Base-by-base conservation (phyloP, 2,329 filamentous ascomycete species). In the Golovinomyces cichoracearum region DNA sequence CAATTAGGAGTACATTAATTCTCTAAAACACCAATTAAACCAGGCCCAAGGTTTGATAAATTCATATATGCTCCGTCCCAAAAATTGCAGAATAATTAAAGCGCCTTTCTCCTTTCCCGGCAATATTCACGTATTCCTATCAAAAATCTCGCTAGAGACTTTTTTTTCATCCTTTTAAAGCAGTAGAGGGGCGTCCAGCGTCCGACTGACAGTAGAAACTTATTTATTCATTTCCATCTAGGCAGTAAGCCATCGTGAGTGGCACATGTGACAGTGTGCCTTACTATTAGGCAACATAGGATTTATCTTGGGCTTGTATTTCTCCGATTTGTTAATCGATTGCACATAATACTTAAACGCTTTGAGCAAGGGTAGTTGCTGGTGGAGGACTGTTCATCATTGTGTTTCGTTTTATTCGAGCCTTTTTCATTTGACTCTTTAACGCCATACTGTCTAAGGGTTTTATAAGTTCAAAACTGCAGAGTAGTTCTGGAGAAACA, bases 361-460 rank as follows among this genome's bases (percentile, higher is more conserved):
- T 59, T 37, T 58, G 57, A 46, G 56, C 56, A 10, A 53, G 50
- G 22, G 51, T 51, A 22, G 55, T 55, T 31, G 52, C 50, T 15
- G 58, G 57, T 21, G 88, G 88, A 50, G 88, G 88, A 68, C 85
- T 93, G 70, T 93, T 94, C 51, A 94, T 72, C 74, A 93, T 92
- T 64, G 78, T 88, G 64, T 93, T 84, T 52, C 88, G 74, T 70
- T 92, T 92, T 65, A 86, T 93, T 52, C 86, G 74, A 53, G 86
- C 86, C 68, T 94, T 95, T 70, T 98, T 98, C 65, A 98, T 98
- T 61, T 98, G 90, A 57, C 80, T 94, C 72, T 98, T 98, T 53
- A 98, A 70, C 29, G 88, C 88, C 57, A 83, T 92, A 12, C 86
- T 94, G 64, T 98, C 90, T 44, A 98, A 72, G 6, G 90, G 90